phyloP scores from a whole-genome alignment of 2,329 filamentous ascomycete genomes.

The Arthrobotrys megalospora region DNA sequence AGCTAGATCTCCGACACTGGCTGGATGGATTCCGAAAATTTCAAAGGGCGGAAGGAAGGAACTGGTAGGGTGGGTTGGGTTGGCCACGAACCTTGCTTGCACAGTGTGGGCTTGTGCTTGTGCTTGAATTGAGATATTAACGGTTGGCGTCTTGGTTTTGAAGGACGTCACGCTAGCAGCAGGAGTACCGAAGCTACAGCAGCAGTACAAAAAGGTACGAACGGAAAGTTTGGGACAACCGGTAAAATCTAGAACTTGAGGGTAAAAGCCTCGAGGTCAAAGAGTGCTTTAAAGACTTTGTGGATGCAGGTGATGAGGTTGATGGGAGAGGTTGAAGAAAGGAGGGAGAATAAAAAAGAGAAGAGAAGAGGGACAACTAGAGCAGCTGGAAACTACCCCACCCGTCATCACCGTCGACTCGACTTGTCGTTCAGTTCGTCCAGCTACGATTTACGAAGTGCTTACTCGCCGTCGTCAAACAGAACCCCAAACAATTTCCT shows the following conservation, averaged over 20 bases:
- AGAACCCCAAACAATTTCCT: neutral
- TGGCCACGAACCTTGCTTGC: slow-evolving; percentile 47
- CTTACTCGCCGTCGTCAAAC: slow-evolving; percentile 31
- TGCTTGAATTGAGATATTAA: slow-evolving; percentile 54
- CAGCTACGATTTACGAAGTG: neutral
- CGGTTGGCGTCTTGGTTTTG: slow-evolving; percentile 47
- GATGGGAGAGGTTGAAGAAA: slow-evolving; percentile 4
- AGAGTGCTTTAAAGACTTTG: slow-evolving; percentile 9
- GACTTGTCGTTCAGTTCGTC: neutral
- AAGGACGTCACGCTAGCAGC: slow-evolving; percentile 40
- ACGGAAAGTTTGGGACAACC: neutral
- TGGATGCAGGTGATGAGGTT: slow-evolving; percentile 1
- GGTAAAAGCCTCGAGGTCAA: slow-evolving; percentile 25
- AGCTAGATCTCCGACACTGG: slow-evolving; percentile 31
- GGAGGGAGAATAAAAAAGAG: slow-evolving; percentile 2
- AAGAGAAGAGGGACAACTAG: neutral
- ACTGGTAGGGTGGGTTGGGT: slow-evolving; percentile 28
- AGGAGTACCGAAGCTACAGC: slow-evolving; percentile 25
- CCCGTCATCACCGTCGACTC: slow-evolving; percentile 4
- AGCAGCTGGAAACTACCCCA: slow-evolving; percentile 18
- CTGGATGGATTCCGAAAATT: slow-evolving; percentile 57
- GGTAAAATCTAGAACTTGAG: slow-evolving; percentile 9
- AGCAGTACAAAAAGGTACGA: slow-evolving; percentile 9
- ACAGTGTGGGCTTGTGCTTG: slow-evolving; percentile 41
- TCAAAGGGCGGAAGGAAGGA: slow-evolving; percentile 37